Evolutionary conservation across 306 rosid species (phyloP).

Genomic region (Sicyos edulis): DNA sequence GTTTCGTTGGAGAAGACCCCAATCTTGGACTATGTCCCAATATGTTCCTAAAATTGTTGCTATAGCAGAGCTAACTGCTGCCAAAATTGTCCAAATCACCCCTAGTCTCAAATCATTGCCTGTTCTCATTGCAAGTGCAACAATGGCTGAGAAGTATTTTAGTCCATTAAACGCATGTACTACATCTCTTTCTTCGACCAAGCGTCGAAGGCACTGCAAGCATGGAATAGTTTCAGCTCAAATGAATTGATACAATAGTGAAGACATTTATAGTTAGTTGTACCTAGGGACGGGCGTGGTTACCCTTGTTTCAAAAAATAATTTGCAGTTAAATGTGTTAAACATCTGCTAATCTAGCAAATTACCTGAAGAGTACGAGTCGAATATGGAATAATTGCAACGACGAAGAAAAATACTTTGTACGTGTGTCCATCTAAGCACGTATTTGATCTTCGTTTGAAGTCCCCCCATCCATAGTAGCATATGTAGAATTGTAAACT

Average conservation of each 20-base stretch:
- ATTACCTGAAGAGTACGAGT: constrained; percentile 65
- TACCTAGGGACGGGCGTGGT: no score
- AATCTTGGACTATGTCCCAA: constrained; percentile 52
- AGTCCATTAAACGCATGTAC: constrained; percentile 39
- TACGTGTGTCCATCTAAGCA: constrained; percentile 42
- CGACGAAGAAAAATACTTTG: constrained; percentile 46
- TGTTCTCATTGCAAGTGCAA: constrained; percentile 53
- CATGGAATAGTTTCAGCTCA: constrained; percentile 1
- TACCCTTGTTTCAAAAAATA: no score
- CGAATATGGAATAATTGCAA: constrained; percentile 67
- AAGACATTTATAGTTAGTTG: not conserved
- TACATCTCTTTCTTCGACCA: constrained; percentile 42
- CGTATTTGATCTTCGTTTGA: constrained; percentile 50
- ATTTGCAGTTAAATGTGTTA: no score
- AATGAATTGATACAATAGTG: not conserved
- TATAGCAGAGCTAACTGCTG: constrained; percentile 32
- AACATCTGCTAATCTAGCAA: not conserved
- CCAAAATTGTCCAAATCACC: constrained; percentile 28
- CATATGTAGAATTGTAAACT: constrained; percentile 72
- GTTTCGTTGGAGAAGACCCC: constrained; percentile 46
- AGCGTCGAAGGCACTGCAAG: constrained; percentile 45
- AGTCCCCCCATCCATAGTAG: constrained; percentile 64
- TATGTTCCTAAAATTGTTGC: constrained; percentile 42
- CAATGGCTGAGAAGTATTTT: constrained; percentile 37
- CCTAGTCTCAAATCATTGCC: constrained; percentile 26